These are phyloP conservation scores for Euphorbia celastroides DNA, from an alignment of 441 rosid species.

Conservation along the genomic window DNA sequence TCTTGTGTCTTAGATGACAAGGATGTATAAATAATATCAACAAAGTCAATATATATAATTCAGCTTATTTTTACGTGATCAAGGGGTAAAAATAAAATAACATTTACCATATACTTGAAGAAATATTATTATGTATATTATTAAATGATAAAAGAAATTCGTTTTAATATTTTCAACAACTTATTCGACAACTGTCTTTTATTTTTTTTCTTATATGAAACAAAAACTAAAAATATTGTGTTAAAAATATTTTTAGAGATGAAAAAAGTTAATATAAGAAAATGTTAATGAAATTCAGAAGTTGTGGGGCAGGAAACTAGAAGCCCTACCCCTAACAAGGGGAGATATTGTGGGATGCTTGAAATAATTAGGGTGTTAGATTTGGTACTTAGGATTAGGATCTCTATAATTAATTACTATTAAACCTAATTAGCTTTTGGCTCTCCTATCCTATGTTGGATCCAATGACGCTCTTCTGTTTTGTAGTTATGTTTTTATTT, in stretches of 20 bases:
- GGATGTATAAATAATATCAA: background rate
- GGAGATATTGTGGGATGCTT: constrained; percentile 17
- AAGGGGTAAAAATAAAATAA: background rate
- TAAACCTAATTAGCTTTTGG: constrained; percentile 35
- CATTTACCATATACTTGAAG: too few species aligned
- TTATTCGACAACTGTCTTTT: too few species aligned
- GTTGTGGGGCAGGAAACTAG: constrained; percentile 8
- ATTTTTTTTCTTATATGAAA: too few species aligned
- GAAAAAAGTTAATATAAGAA: constrained; percentile 17
- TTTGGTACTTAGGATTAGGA: constrained; percentile 23
- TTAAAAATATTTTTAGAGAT: background rate
- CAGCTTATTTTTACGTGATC: background rate
- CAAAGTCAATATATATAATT: background rate
- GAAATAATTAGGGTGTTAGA: constrained; percentile 30
- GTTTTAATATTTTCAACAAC: too few species aligned
- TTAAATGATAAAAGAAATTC: too few species aligned
- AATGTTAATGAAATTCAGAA: too few species aligned
- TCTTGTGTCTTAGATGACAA: background rate
- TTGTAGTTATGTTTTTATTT: too few species aligned
- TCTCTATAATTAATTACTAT: constrained; percentile 2
- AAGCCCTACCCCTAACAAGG: constrained; percentile 14
- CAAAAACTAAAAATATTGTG: too few species aligned
- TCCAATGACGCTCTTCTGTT: constrained; percentile 36
- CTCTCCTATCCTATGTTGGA: constrained; percentile 38
- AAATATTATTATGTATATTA: too few species aligned